phyloP scores from a whole-genome alignment of 2,329 filamentous ascomycete genomes.

The Phaeosphaeriaceae sp. region DNA sequence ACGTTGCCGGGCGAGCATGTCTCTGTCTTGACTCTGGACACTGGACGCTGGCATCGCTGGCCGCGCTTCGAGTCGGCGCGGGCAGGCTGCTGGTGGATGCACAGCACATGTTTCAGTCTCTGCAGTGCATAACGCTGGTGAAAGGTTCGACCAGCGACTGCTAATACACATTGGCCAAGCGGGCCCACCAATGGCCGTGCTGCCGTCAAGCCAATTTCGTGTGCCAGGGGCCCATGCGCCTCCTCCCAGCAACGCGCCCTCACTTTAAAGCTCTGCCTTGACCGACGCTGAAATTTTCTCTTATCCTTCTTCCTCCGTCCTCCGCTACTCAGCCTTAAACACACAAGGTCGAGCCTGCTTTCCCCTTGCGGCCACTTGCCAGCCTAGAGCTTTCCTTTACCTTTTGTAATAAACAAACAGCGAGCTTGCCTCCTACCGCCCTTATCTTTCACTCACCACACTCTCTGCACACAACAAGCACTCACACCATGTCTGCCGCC shows the following conservation, averaged over 20 bases:
- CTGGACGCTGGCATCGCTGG: not conserved
- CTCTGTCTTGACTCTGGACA: too few species aligned
- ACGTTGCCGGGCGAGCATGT: not conserved
- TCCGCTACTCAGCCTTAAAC: constrained; percentile 37
- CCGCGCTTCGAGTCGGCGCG: not conserved
- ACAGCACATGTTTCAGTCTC: constrained; percentile 37
- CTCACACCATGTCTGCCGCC: constrained; percentile 68
- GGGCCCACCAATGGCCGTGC: constrained; percentile 41
- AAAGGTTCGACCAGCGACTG: constrained; percentile 32
- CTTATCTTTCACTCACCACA: constrained; percentile 21
- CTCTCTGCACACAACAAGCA: constrained; percentile 8
- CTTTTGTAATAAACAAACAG: constrained; percentile 42
- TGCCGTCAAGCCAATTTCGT: constrained; percentile 44
- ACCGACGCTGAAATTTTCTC: constrained; percentile 27
- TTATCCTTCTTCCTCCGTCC: constrained; percentile 37
- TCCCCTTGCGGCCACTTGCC: constrained; percentile 35
- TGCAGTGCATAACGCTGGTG: constrained; percentile 40
- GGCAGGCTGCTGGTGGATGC: constrained; percentile 25
- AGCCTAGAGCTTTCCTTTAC: constrained; percentile 41
- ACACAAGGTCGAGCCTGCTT: constrained; percentile 36
- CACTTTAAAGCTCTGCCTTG: constrained; percentile 45
- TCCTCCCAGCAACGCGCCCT: constrained; percentile 45
- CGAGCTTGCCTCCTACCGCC: constrained; percentile 30
- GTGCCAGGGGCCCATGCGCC: constrained; percentile 37
- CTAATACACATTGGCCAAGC: constrained; percentile 32